Evolutionary conservation across 768 basidiomycete genomes (phyloP).

Genomic region (Chiua virens): DNA sequence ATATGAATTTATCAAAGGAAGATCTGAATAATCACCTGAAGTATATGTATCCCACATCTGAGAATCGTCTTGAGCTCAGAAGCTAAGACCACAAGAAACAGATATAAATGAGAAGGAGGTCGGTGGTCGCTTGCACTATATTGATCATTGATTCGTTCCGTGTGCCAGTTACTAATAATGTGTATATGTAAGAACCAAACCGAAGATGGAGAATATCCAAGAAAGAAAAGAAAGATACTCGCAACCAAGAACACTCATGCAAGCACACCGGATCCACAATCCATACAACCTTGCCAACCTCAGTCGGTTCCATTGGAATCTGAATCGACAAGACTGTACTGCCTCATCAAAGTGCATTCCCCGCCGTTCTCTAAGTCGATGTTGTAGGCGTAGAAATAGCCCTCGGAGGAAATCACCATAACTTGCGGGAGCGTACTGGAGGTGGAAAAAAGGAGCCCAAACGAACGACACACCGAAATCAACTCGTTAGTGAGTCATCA

Average conservation of each 20-base stretch:
- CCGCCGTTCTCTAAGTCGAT: slow-evolving; percentile 97
- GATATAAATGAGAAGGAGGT: too few relatives aligned
- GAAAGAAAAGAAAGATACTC: not conserved
- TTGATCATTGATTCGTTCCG: too few relatives aligned
- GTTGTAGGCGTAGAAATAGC: slow-evolving; percentile 92
- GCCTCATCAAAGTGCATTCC: slow-evolving; percentile 93
- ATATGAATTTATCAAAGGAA: too few relatives aligned
- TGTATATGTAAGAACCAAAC: slow-evolving; percentile 1
- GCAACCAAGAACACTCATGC: not conserved
- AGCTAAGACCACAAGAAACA: too few relatives aligned
- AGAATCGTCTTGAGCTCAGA: too few relatives aligned
- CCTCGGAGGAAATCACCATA: slow-evolving; percentile 95
- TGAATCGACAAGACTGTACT: slow-evolving; percentile 58
- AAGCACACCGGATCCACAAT: not conserved
- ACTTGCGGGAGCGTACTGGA: slow-evolving; percentile 89
- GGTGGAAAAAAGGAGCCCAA: not conserved
- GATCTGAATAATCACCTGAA: too few relatives aligned
- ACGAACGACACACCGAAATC: not conserved
- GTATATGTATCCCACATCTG: too few relatives aligned
- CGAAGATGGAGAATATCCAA: not conserved
- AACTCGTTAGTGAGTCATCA: not conserved
- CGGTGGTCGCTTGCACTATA: too few relatives aligned
- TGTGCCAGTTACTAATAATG: not conserved
- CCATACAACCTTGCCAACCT: slow-evolving; percentile 8
- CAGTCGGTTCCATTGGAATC: slow-evolving; percentile 30